phyloP scores from a whole-genome alignment of 2,329 filamentous ascomycete species.

The Trichoderma hamatum region DNA sequence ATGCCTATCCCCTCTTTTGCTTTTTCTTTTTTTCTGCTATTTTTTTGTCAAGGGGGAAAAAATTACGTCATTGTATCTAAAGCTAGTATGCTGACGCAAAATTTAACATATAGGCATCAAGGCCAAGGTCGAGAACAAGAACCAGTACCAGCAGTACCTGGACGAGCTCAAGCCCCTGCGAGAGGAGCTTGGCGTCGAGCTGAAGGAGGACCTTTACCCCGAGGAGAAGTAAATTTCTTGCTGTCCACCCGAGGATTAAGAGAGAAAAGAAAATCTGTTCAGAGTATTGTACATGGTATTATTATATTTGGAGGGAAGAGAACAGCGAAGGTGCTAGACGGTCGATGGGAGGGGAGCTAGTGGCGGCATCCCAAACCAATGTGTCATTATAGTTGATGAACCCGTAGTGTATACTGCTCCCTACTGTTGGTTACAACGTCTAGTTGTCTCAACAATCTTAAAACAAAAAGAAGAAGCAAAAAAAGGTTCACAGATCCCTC shows the following conservation, averaged over 20 bases:
- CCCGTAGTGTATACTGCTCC: conserved; percentile 30
- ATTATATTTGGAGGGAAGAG: conserved; percentile 32
- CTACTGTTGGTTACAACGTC: neutral
- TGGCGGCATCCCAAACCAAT: conserved; percentile 37
- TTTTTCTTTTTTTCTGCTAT: neutral
- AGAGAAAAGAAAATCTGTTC: conserved; percentile 5
- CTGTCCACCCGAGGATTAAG: neutral
- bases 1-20: neutral
- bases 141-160: conserved; percentile 96
- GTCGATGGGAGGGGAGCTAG: conserved; percentile 33
- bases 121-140: conserved; percentile 98
- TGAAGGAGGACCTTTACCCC: conserved; percentile 94
- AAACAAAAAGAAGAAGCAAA: conserved; percentile 13
- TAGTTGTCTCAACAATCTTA: conserved; percentile 12
- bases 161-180: conserved; percentile 88
- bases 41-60: neutral
- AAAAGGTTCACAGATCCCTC: neutral
- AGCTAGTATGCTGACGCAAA: conserved; percentile 6
- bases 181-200: conserved; percentile 86
- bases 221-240: conserved; percentile 51
- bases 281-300: conserved; percentile 45
- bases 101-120: conserved; percentile 75
- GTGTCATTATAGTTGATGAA: conserved; percentile 38
- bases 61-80: neutral
- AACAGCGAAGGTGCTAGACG: conserved; percentile 35